Evolutionary conservation across 2,329 filamentous ascomycete species (phyloP).

Genomic region (Ilyonectria destructans): DNA sequence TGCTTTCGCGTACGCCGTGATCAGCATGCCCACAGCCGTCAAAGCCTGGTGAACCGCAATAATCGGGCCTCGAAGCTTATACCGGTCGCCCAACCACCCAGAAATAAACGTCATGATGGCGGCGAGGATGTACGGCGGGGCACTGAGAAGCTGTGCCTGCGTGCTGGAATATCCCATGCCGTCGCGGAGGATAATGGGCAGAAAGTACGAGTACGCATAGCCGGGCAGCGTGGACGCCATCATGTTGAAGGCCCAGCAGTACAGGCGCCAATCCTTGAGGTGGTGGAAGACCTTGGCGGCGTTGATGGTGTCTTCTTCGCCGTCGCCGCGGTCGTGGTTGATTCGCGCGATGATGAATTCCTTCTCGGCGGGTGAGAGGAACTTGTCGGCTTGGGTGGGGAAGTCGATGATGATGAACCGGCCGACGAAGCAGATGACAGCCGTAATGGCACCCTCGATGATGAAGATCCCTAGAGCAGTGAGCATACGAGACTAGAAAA

Average conservation of each 20-base stretch:
- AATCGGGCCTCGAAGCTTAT: conserved; percentile 20
- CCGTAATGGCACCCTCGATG: conserved; percentile 28
- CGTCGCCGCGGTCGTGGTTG: conserved; percentile 29
- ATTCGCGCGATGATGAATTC: conserved; percentile 22
- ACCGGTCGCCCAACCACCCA: conserved; percentile 23
- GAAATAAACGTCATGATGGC: conserved; percentile 23
- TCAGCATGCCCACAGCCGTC: conserved; percentile 22
- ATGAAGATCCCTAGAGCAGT: conserved; percentile 29
- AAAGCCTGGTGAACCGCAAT: conserved; percentile 19
- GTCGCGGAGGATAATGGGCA: conserved; percentile 27
- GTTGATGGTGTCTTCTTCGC: conserved; percentile 19
- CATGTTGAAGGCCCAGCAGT: conserved; percentile 29
- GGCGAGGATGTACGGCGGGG: conserved; percentile 27
- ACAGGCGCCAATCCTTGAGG: conserved; percentile 27
- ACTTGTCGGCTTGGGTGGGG: conserved; percentile 22
- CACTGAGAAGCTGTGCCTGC: conserved; percentile 20
- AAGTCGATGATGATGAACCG: conserved; percentile 30
- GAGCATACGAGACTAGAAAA: not conserved
- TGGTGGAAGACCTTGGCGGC: not conserved
- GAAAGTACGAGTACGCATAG: conserved; percentile 30
- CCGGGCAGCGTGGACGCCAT: conserved; percentile 23
- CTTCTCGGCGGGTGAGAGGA: conserved; percentile 19
- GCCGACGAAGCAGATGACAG: conserved; percentile 13
- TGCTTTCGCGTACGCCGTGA: conserved; percentile 20
- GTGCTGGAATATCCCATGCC: conserved; percentile 27